These are phyloP conservation scores for Thymus quinquecostatus DNA, from an alignment of 257 asterid genomes.

Conservation along the genomic window DNA sequence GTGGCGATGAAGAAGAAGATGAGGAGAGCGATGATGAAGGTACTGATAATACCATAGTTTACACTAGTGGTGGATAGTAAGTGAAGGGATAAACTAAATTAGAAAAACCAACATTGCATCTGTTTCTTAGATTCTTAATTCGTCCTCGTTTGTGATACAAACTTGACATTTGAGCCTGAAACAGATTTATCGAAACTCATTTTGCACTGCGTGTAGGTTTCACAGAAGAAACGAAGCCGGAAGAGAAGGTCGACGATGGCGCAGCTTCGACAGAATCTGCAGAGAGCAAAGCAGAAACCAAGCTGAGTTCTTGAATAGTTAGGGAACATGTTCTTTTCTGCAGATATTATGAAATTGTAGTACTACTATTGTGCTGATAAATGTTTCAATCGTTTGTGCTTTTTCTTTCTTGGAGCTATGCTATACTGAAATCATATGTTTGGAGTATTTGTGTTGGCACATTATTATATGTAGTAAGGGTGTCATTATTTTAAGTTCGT, in stretches of 20 bases:
- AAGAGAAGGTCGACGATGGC: constrained; percentile 33
- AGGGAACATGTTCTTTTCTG: background rate
- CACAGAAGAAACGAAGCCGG: constrained; percentile 42
- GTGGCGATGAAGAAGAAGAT: constrained; percentile 46
- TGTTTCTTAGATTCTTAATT: background rate
- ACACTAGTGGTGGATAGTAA: background rate
- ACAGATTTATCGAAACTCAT: too few species aligned
- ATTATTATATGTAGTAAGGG: too few species aligned
- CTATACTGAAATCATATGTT: background rate
- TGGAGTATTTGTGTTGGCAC: background rate
- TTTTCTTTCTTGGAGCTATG: background rate
- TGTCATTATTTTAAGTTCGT: too few species aligned
- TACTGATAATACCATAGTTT: constrained; percentile 24
- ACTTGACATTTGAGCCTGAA: background rate
- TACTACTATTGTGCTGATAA: background rate
- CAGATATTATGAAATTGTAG: background rate
- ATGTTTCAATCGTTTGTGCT: too few species aligned
- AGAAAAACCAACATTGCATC: background rate
- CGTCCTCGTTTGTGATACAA: background rate
- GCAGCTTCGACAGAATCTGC: constrained; percentile 35
- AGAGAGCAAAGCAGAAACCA: constrained; percentile 35
- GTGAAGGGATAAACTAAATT: background rate
- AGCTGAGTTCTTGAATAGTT: constrained; percentile 30
- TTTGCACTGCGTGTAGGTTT: background rate
- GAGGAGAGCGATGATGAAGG: constrained; percentile 80